Percentiles rank a stretch among this genome's conserved stretches.
Evolutionary conservation across 176 grass and related monocot species (phyloP).

Genomic region (Aegilops speltoides): DNA sequence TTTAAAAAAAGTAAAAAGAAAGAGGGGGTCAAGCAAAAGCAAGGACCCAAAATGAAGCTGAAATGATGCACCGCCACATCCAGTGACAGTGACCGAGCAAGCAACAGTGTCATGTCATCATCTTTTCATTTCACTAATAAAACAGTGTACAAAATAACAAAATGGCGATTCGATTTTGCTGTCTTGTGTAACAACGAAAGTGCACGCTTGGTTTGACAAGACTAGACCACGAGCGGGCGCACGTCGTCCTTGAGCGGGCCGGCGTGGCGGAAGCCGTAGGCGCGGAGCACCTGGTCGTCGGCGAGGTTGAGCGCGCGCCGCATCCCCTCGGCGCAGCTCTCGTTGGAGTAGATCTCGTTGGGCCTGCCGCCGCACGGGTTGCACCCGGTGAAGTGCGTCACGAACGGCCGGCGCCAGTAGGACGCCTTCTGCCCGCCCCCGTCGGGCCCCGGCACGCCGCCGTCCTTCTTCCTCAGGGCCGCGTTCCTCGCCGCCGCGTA

Average conservation of each 20-base stretch:
- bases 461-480: neutral
- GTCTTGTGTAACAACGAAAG: neutral
- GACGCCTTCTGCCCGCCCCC: constrained; percentile 25
- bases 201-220: neutral
- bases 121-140: no score
- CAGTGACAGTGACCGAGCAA: no score
- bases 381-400: constrained; percentile 96
- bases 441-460: neutral
- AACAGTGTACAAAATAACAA: no score
- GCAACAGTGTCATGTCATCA: no score
- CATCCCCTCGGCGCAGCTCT: constrained; percentile 71
- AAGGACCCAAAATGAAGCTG: no score
- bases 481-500: constrained; percentile 48
- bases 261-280: constrained; percentile 65
- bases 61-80: no score
- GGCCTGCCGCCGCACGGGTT: constrained; percentile 79
- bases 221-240: constrained; percentile 16
- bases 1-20: no score
- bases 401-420: constrained; percentile 55
- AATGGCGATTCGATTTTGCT: no score
- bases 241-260: constrained; percentile 42
- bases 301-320: constrained; percentile 71
- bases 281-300: constrained; percentile 82
- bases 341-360: constrained; percentile 46
- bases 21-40: no score